phyloP scores from a whole-genome alignment of 495 filamentous ascomycete species.

The Jackrogersella multiformis region DNA sequence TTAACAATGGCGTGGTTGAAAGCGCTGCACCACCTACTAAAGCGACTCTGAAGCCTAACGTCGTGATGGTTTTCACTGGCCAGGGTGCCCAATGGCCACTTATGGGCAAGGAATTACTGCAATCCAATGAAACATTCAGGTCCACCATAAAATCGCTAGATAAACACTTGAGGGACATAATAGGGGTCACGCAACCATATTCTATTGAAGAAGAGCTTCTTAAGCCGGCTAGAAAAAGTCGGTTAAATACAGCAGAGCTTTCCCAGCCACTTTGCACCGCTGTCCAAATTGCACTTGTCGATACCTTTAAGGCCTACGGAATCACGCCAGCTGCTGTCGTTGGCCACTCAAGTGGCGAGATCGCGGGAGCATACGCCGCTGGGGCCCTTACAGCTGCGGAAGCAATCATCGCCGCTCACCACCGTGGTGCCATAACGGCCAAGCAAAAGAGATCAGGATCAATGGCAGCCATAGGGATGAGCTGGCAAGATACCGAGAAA shows the following conservation, averaged over 20 bases:
- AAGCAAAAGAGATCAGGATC: conserved; percentile 38
- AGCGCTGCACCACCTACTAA: conserved; percentile 11
- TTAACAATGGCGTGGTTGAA: conserved; percentile 20
- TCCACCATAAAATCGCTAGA: conserved; percentile 21
- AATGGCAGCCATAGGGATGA: conserved; percentile 54
- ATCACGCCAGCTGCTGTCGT: conserved; percentile 52
- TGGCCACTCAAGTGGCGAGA: conserved; percentile 57
- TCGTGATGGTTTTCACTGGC: conserved; percentile 40
- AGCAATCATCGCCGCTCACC: conserved; percentile 46
- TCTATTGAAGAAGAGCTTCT: conserved; percentile 29
- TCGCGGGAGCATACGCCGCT: conserved; percentile 53
- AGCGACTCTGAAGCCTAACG: conserved; percentile 7
- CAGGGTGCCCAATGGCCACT: conserved; percentile 47
- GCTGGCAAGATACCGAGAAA: conserved; percentile 34
- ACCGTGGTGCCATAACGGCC: conserved; percentile 42
- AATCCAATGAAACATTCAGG: conserved; percentile 24
- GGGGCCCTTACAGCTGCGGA: conserved; percentile 42
- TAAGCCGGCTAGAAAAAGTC: conserved; percentile 27
- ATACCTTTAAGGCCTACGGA: conserved; percentile 56
- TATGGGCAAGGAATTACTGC: conserved; percentile 41
- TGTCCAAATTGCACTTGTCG: conserved; percentile 60
- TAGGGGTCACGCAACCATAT: conserved; percentile 8
- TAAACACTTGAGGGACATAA: conserved; percentile 3
- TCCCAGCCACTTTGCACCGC: conserved; percentile 56
- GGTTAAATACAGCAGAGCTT: conserved; percentile 43